Percentiles rank a stretch among this genome's conserved stretches.
These are phyloP conservation scores for Xylaria sp. DNA, from an alignment of 2,329 filamentous ascomycete genomes.

Conservation along the genomic window DNA sequence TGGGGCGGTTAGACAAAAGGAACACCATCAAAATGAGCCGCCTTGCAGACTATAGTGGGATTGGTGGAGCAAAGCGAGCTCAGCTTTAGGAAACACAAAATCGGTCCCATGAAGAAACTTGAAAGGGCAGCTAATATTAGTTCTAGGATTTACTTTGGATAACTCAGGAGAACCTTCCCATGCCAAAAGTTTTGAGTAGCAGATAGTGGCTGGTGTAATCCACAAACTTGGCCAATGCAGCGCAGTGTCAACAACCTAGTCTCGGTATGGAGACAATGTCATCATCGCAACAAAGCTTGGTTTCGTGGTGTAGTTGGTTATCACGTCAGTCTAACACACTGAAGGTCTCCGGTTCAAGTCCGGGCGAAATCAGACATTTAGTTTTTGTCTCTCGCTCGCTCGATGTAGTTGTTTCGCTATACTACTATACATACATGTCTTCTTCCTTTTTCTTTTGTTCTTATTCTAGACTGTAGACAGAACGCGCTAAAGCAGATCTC, in stretches of 20 bases:
- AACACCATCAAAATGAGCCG: background rate
- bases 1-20: background rate
- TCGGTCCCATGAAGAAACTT: background rate
- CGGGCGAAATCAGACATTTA: constrained; percentile 45
- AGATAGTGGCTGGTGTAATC: no score
- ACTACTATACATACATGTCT: no score
- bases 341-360: constrained; percentile 52
- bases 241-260: no score
- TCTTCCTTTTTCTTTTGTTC: no score
- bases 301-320: constrained; percentile 57
- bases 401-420: background rate
- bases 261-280: fast-evolving
- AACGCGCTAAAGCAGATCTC: no score
- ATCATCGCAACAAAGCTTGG: constrained; percentile 3
- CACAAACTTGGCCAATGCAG: no score
- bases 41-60: no score
- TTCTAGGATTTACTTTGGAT: no score
- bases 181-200: no score
- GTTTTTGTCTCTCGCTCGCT: background rate
- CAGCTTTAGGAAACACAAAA: background rate
- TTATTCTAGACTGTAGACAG: no score
- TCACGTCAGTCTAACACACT: constrained; percentile 60
- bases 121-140: background rate
- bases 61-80: no score
- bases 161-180: no score